Percentiles rank a stretch among this genome's conserved stretches.
Conservation (phyloP, 805 yeast genomes). For the Lipomyces japonicus region DNA sequence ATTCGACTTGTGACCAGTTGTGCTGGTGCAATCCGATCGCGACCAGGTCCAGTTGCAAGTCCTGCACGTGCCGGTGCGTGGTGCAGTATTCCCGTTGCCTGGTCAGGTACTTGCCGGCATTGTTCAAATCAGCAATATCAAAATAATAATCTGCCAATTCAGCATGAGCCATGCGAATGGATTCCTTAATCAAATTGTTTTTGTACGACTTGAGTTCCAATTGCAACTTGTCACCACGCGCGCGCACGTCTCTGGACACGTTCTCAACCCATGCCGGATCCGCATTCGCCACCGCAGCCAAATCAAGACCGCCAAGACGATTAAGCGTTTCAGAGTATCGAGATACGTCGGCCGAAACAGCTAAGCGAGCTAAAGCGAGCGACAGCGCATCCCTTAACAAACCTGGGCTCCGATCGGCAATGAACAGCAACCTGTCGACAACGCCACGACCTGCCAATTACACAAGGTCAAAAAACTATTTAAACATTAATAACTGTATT, state of each 20-base stretch:
- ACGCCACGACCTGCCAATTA: slow-evolving; percentile 16
- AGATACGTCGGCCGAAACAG: slow-evolving; percentile 11
- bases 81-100: slow-evolving; percentile 27
- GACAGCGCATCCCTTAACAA: slow-evolving; percentile 13
- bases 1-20: slow-evolving; percentile 23
- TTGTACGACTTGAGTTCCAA: slow-evolving; percentile 25
- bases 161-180: slow-evolving; percentile 26
- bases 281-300: slow-evolving; percentile 1
- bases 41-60: slow-evolving; percentile 22
- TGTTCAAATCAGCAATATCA: slow-evolving; percentile 16
- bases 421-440: slow-evolving; percentile 21
- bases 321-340: slow-evolving; percentile 20
- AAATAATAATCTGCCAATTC: slow-evolving; percentile 23
- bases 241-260: background rate
- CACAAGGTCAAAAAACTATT: background rate
- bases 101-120: slow-evolving; percentile 16
- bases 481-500: background rate
- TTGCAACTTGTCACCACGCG: slow-evolving; percentile 18
- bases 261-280: slow-evolving; percentile 20
- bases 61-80: slow-evolving; percentile 24
- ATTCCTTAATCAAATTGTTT: slow-evolving; percentile 25
- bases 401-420: slow-evolving; percentile 22
- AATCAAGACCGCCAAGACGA: slow-evolving; percentile 1
- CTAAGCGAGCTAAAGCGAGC: slow-evolving; percentile 16
- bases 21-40: slow-evolving; percentile 18